phyloP scores from a whole-genome alignment of 805 yeast genomes.

The Saccharomycopsis fermentans region DNA sequence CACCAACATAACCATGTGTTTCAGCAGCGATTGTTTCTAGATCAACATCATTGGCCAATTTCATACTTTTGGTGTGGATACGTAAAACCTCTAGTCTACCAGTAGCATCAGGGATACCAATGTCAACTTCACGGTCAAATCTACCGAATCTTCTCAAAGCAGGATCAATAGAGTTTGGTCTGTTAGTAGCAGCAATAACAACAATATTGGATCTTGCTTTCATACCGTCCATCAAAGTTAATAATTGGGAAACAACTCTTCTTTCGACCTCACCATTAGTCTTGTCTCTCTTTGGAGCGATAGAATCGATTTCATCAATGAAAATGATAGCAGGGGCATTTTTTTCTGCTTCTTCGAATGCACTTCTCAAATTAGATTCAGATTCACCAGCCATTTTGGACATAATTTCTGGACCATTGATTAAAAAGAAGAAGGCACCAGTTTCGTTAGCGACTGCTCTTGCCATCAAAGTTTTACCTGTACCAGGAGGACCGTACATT shows the following conservation, averaged over 20 bases:
- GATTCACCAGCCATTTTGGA: conserved; percentile 99
- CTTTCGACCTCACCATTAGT: conserved; percentile 99
- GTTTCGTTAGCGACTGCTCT: conserved; percentile 99
- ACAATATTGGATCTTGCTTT: conserved; percentile 97
- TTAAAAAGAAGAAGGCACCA: conserved; percentile 95
- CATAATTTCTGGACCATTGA: conserved; percentile 99
- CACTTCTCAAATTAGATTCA: conserved; percentile 92
- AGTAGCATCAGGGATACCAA: conserved; percentile 95
- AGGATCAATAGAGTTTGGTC: conserved; percentile 67
- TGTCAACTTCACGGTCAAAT: conserved; percentile 83
- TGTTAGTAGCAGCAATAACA: conserved; percentile 92
- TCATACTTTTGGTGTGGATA: conserved; percentile 98
- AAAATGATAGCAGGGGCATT: conserved; percentile 96
- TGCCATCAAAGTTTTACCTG: conserved; percentile 98
- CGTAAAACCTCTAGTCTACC: conserved; percentile 95
- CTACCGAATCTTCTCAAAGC: conserved; percentile 85
- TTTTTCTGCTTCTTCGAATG: conserved; percentile 98
- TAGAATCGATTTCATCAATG: conserved; percentile 97
- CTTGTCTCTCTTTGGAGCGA: conserved; percentile 99
- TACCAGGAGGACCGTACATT: conserved; percentile 99
- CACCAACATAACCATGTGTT: conserved; percentile 99
- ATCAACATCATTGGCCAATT: conserved; percentile 89
- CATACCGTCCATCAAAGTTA: conserved; percentile 99
- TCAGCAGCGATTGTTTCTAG: conserved; percentile 92
- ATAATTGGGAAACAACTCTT: conserved; percentile 95